phyloP scores from a whole-genome alignment of 345 rosid species.

The Hibiscus syriacus region DNA sequence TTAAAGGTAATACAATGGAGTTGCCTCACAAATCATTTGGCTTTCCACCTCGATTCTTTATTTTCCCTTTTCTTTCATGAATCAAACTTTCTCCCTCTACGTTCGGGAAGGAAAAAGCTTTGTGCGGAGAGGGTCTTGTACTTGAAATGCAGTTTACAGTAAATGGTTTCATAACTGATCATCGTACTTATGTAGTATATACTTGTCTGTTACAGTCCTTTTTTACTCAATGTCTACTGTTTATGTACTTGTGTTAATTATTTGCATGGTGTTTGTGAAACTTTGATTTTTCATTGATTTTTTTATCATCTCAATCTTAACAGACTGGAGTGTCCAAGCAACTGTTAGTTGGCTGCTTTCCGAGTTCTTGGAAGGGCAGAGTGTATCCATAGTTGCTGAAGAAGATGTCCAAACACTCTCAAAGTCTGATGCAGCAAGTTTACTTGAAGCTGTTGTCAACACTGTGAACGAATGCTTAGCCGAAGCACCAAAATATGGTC shows the following conservation, averaged over 20 bases:
- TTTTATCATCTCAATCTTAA: not conserved
- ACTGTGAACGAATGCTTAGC: constrained; percentile 37
- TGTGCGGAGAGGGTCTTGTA: no score
- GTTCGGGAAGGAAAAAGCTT: no score
- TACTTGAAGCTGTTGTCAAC: constrained; percentile 45
- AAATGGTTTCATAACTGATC: not conserved
- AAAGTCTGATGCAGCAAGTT: constrained; percentile 38
- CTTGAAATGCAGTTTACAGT: not conserved
- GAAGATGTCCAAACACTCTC: constrained; percentile 82
- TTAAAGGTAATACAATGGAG: not conserved
- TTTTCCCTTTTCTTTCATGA: not conserved
- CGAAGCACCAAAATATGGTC: not conserved
- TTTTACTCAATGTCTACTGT: not conserved
- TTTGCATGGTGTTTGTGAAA: no score
- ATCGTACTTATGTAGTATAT: not conserved
- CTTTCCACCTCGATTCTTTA: not conserved
- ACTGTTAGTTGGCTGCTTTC: constrained; percentile 79
- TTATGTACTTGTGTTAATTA: no score
- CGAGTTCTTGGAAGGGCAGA: constrained; percentile 43
- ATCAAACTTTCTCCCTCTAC: not conserved
- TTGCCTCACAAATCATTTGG: not conserved
- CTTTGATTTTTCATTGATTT: no score
- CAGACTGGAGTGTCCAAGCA: constrained; percentile 27
- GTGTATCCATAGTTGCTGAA: constrained; percentile 75
- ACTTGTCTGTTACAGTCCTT: not conserved